A percentile compares a stretch with the other conserved stretches of the same genome.
Conservation (phyloP, 495 filamentous ascomycete species). For the Penicillium bialowiezense region DNA sequence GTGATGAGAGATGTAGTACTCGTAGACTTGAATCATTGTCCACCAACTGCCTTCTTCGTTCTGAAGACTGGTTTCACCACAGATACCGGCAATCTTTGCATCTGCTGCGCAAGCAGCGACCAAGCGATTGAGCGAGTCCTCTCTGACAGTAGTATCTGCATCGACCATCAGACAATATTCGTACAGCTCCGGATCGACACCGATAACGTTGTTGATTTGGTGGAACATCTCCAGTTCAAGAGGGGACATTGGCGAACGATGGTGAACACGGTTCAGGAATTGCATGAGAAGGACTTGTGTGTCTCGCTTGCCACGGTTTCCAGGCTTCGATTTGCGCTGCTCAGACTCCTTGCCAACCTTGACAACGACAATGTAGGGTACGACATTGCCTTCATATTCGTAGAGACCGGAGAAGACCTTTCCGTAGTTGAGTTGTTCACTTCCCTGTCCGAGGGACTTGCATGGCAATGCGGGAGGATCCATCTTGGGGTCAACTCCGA, state of each 20-base stretch:
- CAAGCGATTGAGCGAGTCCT: conserved; percentile 88
- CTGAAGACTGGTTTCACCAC: conserved; percentile 93
- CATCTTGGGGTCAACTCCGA: conserved; percentile 94
- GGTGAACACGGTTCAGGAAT: conserved; percentile 97
- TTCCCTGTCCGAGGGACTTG: conserved; percentile 84
- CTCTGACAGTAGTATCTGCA: conserved; percentile 91
- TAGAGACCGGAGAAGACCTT: conserved; percentile 99
- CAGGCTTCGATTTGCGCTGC: conserved; percentile 85
- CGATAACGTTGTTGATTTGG: conserved; percentile 98
- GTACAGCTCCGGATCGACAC: conserved; percentile 94
- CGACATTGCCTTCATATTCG: conserved; percentile 95
- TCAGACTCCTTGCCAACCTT: conserved; percentile 98
- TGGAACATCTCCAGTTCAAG: conserved; percentile 98
- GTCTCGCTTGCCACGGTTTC: conserved; percentile 97
- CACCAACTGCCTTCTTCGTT: conserved; percentile 94
- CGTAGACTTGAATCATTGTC: conserved; percentile 99
- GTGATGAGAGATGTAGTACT: conserved; percentile 97
- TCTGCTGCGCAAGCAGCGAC: conserved; percentile 93
- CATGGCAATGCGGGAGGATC: conserved; percentile 92
- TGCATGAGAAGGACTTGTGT: conserved; percentile 80
- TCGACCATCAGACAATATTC: conserved; percentile 98
- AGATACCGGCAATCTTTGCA: conserved; percentile 94
- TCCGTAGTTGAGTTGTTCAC: conserved; percentile 93
- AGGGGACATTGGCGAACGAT: conserved; percentile 88
- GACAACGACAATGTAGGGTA: conserved; percentile 92